Evolutionary conservation across 495 filamentous ascomycete species (phyloP).

Genomic region (Trichoderma erinaceum): DNA sequence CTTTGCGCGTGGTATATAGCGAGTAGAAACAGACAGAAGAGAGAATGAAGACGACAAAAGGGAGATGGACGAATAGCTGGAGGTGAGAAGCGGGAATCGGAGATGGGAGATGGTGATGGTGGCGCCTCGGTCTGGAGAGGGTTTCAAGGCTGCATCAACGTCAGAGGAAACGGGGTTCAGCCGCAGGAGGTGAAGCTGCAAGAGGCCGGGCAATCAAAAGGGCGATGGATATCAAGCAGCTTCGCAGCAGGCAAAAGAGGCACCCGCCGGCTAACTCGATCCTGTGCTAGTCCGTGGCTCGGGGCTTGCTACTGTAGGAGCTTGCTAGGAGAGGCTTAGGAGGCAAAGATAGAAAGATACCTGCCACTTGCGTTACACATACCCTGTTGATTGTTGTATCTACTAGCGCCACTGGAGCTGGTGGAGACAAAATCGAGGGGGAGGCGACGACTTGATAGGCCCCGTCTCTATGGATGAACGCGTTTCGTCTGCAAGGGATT

Average conservation of each 20-base stretch:
- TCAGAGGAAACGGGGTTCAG: slow-evolving; percentile 36
- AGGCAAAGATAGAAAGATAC: background rate
- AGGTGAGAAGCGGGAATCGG: slow-evolving; percentile 21
- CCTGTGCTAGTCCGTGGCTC: background rate
- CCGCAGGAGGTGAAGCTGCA: slow-evolving; percentile 31
- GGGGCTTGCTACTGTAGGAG: background rate
- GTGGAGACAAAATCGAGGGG: slow-evolving; percentile 11
- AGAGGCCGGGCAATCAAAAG: background rate
- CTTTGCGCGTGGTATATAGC: background rate
- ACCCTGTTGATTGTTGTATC: slow-evolving; percentile 7
- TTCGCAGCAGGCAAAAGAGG: slow-evolving; percentile 13
- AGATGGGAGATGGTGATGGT: slow-evolving; percentile 21
- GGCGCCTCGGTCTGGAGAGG: slow-evolving; percentile 11
- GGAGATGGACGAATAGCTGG: slow-evolving; percentile 17
- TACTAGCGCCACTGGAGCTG: slow-evolving; percentile 11
- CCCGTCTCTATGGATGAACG: background rate
- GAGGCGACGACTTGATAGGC: background rate
- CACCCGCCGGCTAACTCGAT: slow-evolving; percentile 2
- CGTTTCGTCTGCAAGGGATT: slow-evolving; percentile 13
- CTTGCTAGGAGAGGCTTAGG: background rate
- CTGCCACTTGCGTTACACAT: background rate
- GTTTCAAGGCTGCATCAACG: slow-evolving; percentile 32
- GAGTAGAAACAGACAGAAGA: background rate
- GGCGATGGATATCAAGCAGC: slow-evolving; percentile 5
- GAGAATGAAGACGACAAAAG: slow-evolving; percentile 13